Evolutionary conservation across 148 eudicot species (phyloP).

Genomic region (Heliamphora exappendiculata): DNA sequence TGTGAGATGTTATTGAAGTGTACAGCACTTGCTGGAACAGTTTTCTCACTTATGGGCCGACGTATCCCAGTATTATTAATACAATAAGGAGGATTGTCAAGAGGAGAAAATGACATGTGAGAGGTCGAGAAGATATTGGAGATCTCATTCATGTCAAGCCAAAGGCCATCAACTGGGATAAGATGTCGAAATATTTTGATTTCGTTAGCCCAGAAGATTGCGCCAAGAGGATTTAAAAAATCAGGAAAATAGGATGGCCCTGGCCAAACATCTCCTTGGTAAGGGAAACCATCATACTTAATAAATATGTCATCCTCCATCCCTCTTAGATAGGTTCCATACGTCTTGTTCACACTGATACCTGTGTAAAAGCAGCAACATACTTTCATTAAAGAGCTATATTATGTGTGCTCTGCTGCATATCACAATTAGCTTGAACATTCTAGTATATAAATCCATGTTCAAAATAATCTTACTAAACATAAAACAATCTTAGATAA

Average conservation of each 20-base stretch:
- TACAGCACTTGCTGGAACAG: slow-evolving; percentile 52
- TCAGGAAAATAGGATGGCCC: slow-evolving; percentile 78
- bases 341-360: slow-evolving; percentile 49
- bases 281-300: slow-evolving; percentile 51
- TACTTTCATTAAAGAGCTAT: not conserved
- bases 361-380: slow-evolving; percentile 33
- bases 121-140: slow-evolving; percentile 53
- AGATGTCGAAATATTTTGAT: slow-evolving; percentile 40
- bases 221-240: slow-evolving; percentile 50
- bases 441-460: not conserved
- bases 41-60: slow-evolving; percentile 39
- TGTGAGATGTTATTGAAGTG: slow-evolving; percentile 49
- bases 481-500: too few species aligned
- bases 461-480: not conserved
- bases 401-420: not conserved
- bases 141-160: slow-evolving; percentile 92
- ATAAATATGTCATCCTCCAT: slow-evolving; percentile 56
- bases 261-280: slow-evolving; percentile 79
- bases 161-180: slow-evolving; percentile 70
- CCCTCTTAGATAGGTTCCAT: slow-evolving; percentile 64
- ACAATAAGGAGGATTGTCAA: slow-evolving; percentile 68
- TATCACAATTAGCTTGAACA: not conserved
- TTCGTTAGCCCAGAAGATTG: slow-evolving; percentile 55
- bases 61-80: slow-evolving; percentile 53
- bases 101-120: slow-evolving; percentile 38